Base-by-base conservation (phyloP, 2,329 filamentous ascomycete species). In the Thelonectria olida region DNA sequence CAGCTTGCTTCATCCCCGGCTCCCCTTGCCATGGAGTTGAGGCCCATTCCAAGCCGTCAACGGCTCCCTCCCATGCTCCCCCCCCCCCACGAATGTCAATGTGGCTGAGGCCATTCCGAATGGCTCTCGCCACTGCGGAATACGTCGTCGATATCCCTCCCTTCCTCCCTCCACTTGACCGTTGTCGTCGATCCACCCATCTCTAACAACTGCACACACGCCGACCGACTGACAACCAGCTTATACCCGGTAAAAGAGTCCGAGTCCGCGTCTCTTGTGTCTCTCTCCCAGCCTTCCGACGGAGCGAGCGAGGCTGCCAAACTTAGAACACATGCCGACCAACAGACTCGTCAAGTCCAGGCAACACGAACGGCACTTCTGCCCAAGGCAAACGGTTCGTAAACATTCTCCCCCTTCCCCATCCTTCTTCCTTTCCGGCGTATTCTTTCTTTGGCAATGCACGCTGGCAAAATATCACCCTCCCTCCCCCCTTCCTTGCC, bases 121-220 rank as follows among this genome's bases (percentile, higher is more conserved):
- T 31, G 8, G n/a, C 9, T 7, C 19, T 49, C 7, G 15, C 47
- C 17, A 49, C 47, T 19, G 45, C 25, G n/a, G 28, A 50, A 36
- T 5, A 8, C 22, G 39, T 17, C 23, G 9, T 17, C 27, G 38
- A 27, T 15, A 23, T 19, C 38, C 22, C 54, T 20, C 23, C 47
- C 23, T 28, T 17, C 15, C 27, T 38, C 23, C 17, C 50, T 34
- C 49, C 34, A 41, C 25, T 9, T 27, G 25, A 27, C 28, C 28
- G 28, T 31, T 31, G 28, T 31, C 17, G 36, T 19, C 17, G 8
- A 15, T 19, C 52, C 56, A 54, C 50, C 44, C 36, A 48, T 34
- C 56, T 59, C 56, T 54, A 49, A 59, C 56, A 59, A 8, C 6
- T 10, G 28, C 56, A 54, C 7, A 22, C 41, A 10, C 34, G 38